These are phyloP conservation scores for Pochonia chlamydosporia DNA, from an alignment of 2,329 filamentous ascomycete genomes.

Conservation along the genomic window DNA sequence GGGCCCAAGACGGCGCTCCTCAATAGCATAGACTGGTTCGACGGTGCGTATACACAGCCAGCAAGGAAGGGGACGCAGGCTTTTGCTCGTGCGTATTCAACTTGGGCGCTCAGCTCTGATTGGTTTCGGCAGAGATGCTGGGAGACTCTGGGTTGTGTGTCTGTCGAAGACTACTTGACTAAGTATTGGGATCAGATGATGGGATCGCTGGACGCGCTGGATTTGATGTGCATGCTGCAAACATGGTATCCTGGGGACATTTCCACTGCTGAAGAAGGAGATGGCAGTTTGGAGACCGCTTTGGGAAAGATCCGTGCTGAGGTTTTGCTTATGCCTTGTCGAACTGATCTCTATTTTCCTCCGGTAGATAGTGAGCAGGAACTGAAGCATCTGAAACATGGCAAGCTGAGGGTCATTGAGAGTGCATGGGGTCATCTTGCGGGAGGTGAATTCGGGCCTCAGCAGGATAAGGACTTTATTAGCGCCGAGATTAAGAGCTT, in stretches of 20 bases:
- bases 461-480: conserved; percentile 7
- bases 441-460: conserved; percentile 5
- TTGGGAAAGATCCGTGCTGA: conserved; percentile 4
- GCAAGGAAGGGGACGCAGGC: too few relatives aligned
- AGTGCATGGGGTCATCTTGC: conserved; percentile 9
- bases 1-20: conserved; percentile 9
- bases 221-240: conserved; percentile 7
- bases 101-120: conserved; percentile 1
- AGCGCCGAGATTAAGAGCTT: not conserved
- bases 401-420: conserved; percentile 7
- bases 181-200: conserved; percentile 6
- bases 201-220: conserved; percentile 5
- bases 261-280: not conserved
- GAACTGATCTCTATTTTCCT: conserved; percentile 8
- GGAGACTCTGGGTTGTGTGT: conserved; percentile 7
- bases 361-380: conserved; percentile 6
- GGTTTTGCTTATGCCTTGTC: conserved; percentile 7
- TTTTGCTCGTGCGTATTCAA: conserved; percentile 9
- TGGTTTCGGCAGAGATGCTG: conserved; percentile 8
- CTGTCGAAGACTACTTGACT: not conserved
- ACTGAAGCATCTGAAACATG: conserved; percentile 4
- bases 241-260: conserved; percentile 6
- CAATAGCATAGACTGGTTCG: conserved; percentile 5
- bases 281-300: conserved; percentile 1
- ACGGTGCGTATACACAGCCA: too few relatives aligned